Evolutionary conservation across 129 eudicot species (phyloP).

Genomic region (Lonicera japonica): DNA sequence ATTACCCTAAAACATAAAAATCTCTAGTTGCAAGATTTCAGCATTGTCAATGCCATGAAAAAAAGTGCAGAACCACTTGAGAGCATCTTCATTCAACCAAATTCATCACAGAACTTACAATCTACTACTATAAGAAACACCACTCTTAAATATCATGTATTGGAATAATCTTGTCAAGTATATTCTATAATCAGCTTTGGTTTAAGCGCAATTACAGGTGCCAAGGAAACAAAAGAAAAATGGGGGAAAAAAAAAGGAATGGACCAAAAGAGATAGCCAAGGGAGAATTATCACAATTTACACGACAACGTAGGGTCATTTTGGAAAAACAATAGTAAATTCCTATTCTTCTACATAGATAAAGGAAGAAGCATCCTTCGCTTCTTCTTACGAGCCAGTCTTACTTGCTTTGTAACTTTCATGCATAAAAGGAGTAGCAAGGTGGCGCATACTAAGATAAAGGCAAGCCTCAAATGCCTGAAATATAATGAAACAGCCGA

Average conservation of each 20-base stretch:
- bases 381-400: conserved; percentile 79
- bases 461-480: conserved; percentile 65
- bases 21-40: neutral
- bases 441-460: conserved; percentile 50
- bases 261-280: conserved; percentile 37
- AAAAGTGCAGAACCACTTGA: too few relatives aligned
- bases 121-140: neutral
- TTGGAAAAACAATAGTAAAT: conserved; percentile 4
- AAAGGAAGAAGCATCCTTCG: conserved; percentile 98
- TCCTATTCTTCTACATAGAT: conserved; percentile 52
- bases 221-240: conserved; percentile 16
- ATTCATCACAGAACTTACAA: neutral
- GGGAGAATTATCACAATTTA: conserved; percentile 31
- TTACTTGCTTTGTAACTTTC: conserved; percentile 89
- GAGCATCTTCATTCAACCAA: neutral
- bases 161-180: conserved; percentile 10
- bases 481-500: conserved; percentile 83
- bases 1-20: too few relatives aligned
- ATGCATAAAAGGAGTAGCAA: conserved; percentile 75
- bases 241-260: neutral
- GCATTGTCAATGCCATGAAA: neutral
- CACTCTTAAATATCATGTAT: neutral
- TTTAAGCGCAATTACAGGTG: conserved; percentile 30
- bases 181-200: conserved; percentile 28
- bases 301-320: conserved; percentile 18